Conservation (phyloP, 148 eudicot species). For the Vaccinium macrocarpon region DNA sequence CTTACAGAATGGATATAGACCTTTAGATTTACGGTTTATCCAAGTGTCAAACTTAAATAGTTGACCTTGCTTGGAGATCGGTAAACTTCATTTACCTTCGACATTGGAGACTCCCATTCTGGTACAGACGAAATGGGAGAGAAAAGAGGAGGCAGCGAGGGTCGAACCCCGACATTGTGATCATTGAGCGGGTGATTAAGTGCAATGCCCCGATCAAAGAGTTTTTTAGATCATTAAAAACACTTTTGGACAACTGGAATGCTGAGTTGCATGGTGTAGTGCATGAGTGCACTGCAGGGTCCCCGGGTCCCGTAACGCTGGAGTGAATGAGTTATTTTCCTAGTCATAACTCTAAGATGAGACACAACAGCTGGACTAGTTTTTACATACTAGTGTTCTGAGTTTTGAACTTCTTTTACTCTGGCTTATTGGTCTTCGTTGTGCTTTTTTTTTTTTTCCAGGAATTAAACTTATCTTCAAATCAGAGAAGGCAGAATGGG, state of each 20-base stretch:
- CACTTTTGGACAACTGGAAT: too few relatives aligned
- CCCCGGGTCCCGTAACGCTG: too few relatives aligned
- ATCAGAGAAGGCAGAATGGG: conserved; percentile 64
- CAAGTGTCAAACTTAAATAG: background rate
- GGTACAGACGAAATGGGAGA: background rate
- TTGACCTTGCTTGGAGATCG: background rate
- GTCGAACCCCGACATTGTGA: background rate
- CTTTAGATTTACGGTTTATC: too few relatives aligned
- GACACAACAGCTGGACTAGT: background rate
- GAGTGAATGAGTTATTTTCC: background rate
- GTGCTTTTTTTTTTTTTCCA: conserved; percentile 16
- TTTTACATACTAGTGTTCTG: background rate
- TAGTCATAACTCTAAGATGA: background rate
- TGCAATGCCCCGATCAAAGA: background rate
- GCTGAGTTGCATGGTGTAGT: too few relatives aligned
- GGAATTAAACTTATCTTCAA: conserved; percentile 60
- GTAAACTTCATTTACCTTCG: background rate
- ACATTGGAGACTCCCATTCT: background rate
- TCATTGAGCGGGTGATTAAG: background rate
- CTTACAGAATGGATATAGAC: background rate
- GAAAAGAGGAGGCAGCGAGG: background rate
- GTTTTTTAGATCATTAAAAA: too few relatives aligned
- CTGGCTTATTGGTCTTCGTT: background rate
- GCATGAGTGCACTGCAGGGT: too few relatives aligned
- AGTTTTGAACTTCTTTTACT: background rate